Evolutionary conservation across 768 basidiomycete species (phyloP).

Genomic region (Tylopilus cervinicoccineus): DNA sequence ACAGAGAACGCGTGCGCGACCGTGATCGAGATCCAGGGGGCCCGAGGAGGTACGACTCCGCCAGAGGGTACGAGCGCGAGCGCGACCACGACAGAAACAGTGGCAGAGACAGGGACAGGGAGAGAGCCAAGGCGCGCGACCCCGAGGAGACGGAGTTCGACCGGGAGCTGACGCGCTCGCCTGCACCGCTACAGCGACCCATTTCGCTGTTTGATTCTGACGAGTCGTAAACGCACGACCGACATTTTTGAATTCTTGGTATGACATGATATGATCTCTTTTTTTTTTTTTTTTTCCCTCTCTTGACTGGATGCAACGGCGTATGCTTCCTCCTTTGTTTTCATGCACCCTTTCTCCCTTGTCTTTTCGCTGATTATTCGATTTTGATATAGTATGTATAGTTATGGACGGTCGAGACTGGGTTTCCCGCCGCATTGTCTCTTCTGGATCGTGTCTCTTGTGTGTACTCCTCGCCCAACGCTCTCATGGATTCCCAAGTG

Average conservation of each 20-base stretch:
- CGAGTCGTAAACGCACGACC: slow-evolving; percentile 5
- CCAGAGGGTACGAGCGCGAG: not conserved
- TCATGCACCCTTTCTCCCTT: not conserved
- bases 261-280: not conserved
- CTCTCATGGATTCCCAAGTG: no score
- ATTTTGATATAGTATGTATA: not conserved
- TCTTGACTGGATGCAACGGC: not conserved
- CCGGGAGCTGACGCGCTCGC: slow-evolving; percentile 19
- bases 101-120: not conserved
- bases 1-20: no score
- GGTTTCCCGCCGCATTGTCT: not conserved
- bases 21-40: not conserved
- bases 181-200: slow-evolving; percentile 27
- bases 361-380: not conserved
- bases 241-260: no score
- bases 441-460: not conserved
- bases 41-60: not conserved
- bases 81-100: no score
- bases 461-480: no score
- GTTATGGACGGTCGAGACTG: slow-evolving; percentile 3
- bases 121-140: not conserved
- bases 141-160: slow-evolving; percentile 4
- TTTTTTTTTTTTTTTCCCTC: not conserved
- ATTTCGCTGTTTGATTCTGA: slow-evolving; percentile 32
- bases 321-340: not conserved